Evolutionary conservation across 805 yeast genomes (phyloP), one percentile per base, ranked within the genome.

Genomic region (Spathaspora girioi): DNA sequence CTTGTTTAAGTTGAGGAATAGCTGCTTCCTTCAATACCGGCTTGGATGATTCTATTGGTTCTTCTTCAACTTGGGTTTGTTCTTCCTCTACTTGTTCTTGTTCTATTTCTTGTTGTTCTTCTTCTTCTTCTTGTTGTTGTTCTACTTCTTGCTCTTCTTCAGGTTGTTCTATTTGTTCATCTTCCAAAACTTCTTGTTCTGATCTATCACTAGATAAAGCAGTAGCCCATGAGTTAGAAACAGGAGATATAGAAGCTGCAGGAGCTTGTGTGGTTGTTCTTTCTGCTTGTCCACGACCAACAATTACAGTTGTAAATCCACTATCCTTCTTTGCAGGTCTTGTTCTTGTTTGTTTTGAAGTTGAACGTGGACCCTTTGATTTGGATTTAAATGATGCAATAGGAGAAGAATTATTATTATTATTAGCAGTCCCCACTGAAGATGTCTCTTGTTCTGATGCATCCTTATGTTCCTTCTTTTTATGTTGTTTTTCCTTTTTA

Each of bases 401-500:
- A 29, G 47, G n/a, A 45, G 47, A 11, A 14, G 40, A 29, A 19
- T 32, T 14, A n/a, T 23, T 23, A 23, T 23, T 23, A 23, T 23
- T 23, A 23, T 23, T 23, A 23, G 26, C 26, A 4, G 26, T 23
- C 6, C 26, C 26, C 3, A 4, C 26, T 23, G n/a, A n/a, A n/a
- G n/a, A n/a, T n/a, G 17, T 8, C 27, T 23, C 45, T 29, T 45
- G 27, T n/a, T 45, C 26, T 41, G 43, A n/a, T 46, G 45, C 29
- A 14, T 52, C 57, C 49, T 54, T 57, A 38, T 59, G 56, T 26
- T 67, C 72, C 56, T 68, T 66, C 59, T 69, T 69, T 58, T 68
- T 67, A 50, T 62, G 59, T 71, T 78, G 76, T 52, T 80, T 81
- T 68, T 84, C 87, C 45, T 87, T 87, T 69, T 84, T 85, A 56